These are phyloP conservation scores for Scopulariopsis brevicaulis DNA, from an alignment of 2,329 filamentous ascomycete species.

Conservation along the genomic window DNA sequence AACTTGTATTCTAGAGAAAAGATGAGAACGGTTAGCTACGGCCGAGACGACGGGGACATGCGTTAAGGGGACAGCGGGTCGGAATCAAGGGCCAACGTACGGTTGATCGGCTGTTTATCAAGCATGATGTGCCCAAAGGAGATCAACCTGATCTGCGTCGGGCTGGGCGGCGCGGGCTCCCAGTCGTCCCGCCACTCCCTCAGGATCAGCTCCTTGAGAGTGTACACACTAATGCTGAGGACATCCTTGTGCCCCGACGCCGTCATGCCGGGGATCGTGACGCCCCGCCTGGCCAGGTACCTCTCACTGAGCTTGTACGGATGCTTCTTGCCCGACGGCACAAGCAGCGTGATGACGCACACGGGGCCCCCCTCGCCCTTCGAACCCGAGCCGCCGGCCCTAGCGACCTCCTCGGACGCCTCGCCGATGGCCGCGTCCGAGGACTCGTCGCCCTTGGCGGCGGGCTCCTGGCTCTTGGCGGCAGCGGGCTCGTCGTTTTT, in stretches of 20 bases:
- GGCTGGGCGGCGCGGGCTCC: slow-evolving; percentile 77
- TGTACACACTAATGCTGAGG: slow-evolving; percentile 86
- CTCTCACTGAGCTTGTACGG: slow-evolving; percentile 83
- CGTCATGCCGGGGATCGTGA: slow-evolving; percentile 58
- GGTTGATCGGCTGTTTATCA: slow-evolving; percentile 75
- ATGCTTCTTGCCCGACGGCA: slow-evolving; percentile 72
- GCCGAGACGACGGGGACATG: neutral
- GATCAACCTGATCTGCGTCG: slow-evolving; percentile 82
- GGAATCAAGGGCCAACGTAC: slow-evolving; percentile 37
- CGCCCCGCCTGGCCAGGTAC: slow-evolving; percentile 72
- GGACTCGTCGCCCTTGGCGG: slow-evolving; percentile 20
- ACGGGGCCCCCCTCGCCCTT: slow-evolving; percentile 24
- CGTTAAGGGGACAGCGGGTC: neutral
- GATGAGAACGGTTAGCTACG: neutral
- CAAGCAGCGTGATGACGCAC: slow-evolving; percentile 70
- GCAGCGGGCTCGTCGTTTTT: no score
- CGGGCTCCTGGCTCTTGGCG: slow-evolving; percentile 9
- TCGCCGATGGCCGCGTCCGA: slow-evolving; percentile 25
- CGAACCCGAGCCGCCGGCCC: slow-evolving; percentile 15
- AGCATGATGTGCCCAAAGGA: slow-evolving; percentile 85
- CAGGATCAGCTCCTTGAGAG: slow-evolving; percentile 85
- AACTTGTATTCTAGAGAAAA: slow-evolving; percentile 67
- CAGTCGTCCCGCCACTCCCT: slow-evolving; percentile 89
- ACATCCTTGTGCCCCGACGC: slow-evolving; percentile 57
- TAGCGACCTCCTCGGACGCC: slow-evolving; percentile 28